Percentiles rank a stretch among this genome's conserved stretches.
phyloP scores from a whole-genome alignment of 768 basidiomycete genomes.

The Kondoa malvinella region DNA sequence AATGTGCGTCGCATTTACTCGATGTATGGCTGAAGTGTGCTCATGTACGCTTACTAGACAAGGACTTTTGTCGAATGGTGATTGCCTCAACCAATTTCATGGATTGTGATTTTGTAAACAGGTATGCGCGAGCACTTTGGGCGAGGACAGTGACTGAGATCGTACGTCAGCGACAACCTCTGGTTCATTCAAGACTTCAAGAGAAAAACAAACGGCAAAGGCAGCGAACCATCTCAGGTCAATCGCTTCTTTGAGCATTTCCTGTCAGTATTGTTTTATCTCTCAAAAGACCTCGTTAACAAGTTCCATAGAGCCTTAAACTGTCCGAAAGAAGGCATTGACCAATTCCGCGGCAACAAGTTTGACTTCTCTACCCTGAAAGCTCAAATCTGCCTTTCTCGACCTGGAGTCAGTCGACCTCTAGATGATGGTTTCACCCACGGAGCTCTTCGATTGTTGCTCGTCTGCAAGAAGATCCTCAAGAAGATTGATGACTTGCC shows the following conservation, averaged over 20 bases:
- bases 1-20: neutral
- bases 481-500: neutral
- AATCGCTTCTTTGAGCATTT: neutral
- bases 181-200: neutral
- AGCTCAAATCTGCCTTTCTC: neutral
- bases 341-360: neutral
- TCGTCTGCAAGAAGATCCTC: neutral
- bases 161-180: too few species aligned
- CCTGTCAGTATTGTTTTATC: too few species aligned
- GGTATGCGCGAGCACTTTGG: too few species aligned
- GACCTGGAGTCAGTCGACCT: neutral
- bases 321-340: neutral
- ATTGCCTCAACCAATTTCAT: neutral
- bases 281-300: too few species aligned
- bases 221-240: neutral
- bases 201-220: neutral
- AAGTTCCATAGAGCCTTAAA: too few species aligned
- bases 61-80: neutral
- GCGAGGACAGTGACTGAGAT: too few species aligned
- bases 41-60: neutral
- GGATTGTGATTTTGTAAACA: neutral
- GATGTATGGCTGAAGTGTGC: neutral
- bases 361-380: neutral
- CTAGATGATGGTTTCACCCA: neutral
- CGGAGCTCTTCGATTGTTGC: neutral